phyloP scores from a whole-genome alignment of 805 yeast genomes.

The Nadsonia fulvescens region DNA sequence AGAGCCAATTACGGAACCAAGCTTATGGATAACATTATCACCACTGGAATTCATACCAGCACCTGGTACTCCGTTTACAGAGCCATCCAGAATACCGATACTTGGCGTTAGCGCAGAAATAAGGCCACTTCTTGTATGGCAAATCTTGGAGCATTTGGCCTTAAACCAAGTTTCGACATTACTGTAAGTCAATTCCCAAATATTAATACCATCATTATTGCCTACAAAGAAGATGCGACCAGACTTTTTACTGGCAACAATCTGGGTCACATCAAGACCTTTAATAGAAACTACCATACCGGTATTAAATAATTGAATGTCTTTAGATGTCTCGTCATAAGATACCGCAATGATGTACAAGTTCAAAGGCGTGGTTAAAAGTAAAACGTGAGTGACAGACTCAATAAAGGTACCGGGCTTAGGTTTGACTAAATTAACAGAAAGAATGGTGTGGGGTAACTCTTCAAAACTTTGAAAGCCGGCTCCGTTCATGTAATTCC shows the following conservation, averaged over 20 bases:
- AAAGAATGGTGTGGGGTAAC: slow-evolving; percentile 54
- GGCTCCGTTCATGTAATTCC: slow-evolving; percentile 53
- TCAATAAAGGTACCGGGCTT: slow-evolving; percentile 65
- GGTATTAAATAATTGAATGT: slow-evolving; percentile 61
- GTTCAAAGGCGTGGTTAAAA: slow-evolving; percentile 67
- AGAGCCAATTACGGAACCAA: slow-evolving; percentile 13
- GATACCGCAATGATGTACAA: slow-evolving; percentile 63
- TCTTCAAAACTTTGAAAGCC: slow-evolving; percentile 74
- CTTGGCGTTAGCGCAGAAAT: slow-evolving; percentile 20
- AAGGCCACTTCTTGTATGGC: slow-evolving; percentile 54
- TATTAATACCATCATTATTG: slow-evolving; percentile 50
- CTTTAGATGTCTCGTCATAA: slow-evolving; percentile 22
- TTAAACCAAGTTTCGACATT: slow-evolving; percentile 76
- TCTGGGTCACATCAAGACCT: slow-evolving; percentile 53
- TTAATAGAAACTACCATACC: slow-evolving; percentile 64
- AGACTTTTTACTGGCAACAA: slow-evolving; percentile 40
- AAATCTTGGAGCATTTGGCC: slow-evolving; percentile 64
- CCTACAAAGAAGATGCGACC: slow-evolving; percentile 77
- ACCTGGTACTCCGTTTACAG: slow-evolving; percentile 2
- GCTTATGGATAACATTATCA: too few species aligned
- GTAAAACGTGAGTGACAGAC: slow-evolving; percentile 49
- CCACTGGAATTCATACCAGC: too few species aligned
- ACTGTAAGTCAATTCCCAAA: slow-evolving; percentile 79
- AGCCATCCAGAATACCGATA: slow-evolving; percentile 4
- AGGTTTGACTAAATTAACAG: slow-evolving; percentile 67